Evolutionary conservation across 257 asterid species (phyloP).

Genomic region (Nicotiana tomentosiformis): DNA sequence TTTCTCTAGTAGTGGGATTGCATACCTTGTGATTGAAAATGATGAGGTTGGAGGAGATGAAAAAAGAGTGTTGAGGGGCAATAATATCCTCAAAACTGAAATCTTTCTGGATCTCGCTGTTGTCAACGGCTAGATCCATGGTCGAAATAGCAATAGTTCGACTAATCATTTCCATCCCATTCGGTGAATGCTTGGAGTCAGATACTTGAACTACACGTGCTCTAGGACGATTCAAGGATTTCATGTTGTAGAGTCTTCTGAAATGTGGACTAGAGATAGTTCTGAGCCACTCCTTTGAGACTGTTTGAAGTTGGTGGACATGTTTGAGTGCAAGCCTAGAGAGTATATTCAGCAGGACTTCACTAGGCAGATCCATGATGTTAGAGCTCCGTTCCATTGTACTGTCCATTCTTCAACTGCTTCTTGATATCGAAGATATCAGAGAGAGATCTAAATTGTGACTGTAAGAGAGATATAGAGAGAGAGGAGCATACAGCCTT

Average conservation of each 20-base stretch:
- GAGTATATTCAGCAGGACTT: not conserved
- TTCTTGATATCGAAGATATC: not conserved
- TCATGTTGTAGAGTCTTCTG: not conserved
- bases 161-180: not conserved
- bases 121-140: not conserved
- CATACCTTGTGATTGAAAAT: not conserved
- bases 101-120: not conserved
- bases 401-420: not conserved
- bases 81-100: not conserved
- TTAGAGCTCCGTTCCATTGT: not conserved
- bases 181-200: not conserved
- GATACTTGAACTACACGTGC: not conserved
- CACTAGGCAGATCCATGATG: not conserved
- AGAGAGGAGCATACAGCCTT: no score
- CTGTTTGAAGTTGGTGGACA: not conserved
- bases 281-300: not conserved
- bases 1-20: conserved; percentile 1
- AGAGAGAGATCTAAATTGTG: no score
- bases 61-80: not conserved
- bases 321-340: not conserved
- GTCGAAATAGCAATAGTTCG: not conserved
- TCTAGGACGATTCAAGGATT: not conserved
- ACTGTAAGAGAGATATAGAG: no score
- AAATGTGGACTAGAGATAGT: not conserved
- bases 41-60: not conserved